Percentiles rank a stretch among this genome's conserved stretches.
Conservation (phyloP, 495 filamentous ascomycete species). For the Aspergillus olivimuriae region DNA sequence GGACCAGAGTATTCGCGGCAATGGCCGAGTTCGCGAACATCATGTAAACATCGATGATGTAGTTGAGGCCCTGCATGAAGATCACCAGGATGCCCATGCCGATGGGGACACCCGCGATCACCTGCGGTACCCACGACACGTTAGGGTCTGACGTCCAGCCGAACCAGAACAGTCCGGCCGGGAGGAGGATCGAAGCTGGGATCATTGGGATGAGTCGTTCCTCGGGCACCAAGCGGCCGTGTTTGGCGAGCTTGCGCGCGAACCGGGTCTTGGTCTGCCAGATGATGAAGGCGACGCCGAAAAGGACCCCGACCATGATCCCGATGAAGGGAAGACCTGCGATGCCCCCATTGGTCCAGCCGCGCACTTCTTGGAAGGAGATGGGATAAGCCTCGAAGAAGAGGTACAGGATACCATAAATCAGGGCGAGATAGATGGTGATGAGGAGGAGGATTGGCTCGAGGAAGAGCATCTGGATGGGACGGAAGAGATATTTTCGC, state of each 20-base stretch:
- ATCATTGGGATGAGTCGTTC: constrained; percentile 55
- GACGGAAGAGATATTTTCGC: constrained; percentile 50
- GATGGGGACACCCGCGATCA: constrained; percentile 43
- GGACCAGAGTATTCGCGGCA: constrained; percentile 62
- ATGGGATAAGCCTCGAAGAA: constrained; percentile 57
- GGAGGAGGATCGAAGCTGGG: constrained; percentile 47
- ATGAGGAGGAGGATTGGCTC: constrained; percentile 57
- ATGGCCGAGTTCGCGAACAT: constrained; percentile 56
- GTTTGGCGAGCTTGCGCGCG: constrained; percentile 39
- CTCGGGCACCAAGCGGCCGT: constrained; percentile 50
- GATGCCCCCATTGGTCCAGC: constrained; percentile 41
- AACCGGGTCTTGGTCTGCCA: constrained; percentile 47
- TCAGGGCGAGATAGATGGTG: constrained; percentile 42
- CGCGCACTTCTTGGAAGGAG: constrained; percentile 47
- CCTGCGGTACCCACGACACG: constrained; percentile 43
- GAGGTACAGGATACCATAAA: constrained; percentile 60
- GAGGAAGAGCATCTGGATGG: constrained; percentile 50
- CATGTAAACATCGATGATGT: constrained; percentile 58
- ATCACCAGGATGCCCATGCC: constrained; percentile 51
- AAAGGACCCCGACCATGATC: constrained; percentile 49
- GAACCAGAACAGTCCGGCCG: constrained; percentile 59
- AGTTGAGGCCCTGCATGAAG: constrained; percentile 56
- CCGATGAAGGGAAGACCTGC: constrained; percentile 55
- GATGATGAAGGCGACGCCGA: constrained; percentile 42
- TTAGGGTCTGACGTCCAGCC: constrained; percentile 49